Conservation (phyloP, 2,329 filamentous ascomycete genomes). For the Xylaria sp. region DNA sequence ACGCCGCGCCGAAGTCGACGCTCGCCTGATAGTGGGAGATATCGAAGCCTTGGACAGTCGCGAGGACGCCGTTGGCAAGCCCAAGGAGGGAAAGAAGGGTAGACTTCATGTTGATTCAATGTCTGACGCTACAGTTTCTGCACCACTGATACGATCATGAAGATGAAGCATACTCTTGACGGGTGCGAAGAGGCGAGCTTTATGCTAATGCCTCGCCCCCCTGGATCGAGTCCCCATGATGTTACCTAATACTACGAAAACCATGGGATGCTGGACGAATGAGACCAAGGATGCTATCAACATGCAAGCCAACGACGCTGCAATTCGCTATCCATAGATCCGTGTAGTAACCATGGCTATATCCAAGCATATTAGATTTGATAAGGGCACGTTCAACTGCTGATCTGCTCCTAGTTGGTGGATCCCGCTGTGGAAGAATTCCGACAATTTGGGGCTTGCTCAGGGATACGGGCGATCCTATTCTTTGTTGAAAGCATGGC, state of each 20-base stretch:
- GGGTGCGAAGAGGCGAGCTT: conserved; percentile 23
- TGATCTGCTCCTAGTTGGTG: conserved; percentile 28
- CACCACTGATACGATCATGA: conserved; percentile 3
- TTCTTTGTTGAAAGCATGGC: conserved; percentile 24
- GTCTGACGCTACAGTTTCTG: background rate
- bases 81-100: conserved; percentile 32
- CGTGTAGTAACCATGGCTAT: conserved; percentile 19
- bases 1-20: conserved; percentile 54
- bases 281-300: conserved; percentile 12
- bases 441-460: background rate
- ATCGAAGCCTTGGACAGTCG: conserved; percentile 55
- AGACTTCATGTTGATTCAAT: conserved; percentile 37
- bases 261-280: conserved; percentile 21
- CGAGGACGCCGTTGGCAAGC: conserved; percentile 42
- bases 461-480: conserved; percentile 20
- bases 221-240: conserved; percentile 12
- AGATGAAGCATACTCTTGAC: background rate
- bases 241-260: conserved; percentile 5
- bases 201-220: conserved; percentile 22
- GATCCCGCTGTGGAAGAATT: conserved; percentile 26
- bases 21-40: conserved; percentile 55
- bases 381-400: conserved; percentile 10
- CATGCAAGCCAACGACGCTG: conserved; percentile 27
- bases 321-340: conserved; percentile 22
- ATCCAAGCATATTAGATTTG: conserved; percentile 1